Evolutionary conservation across 1,284 basidiomycete genomes (phyloP).

Genomic region (Pisolithus thermaeus): DNA sequence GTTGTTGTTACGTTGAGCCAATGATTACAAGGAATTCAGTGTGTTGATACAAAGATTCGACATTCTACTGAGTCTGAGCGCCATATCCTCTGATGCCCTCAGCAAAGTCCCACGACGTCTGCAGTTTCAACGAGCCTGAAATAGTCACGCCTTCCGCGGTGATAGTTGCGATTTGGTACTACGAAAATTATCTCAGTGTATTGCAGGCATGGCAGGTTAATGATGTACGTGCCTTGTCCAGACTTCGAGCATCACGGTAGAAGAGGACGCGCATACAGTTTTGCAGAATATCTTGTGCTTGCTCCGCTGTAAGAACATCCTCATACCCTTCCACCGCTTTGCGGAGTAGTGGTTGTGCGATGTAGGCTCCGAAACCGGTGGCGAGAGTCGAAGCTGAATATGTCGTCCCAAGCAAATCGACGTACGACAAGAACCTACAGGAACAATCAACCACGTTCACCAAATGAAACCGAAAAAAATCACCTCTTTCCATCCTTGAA

Average conservation of each 20-base stretch:
- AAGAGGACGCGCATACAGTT: conserved; percentile 93
- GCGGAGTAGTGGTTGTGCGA: conserved; percentile 90
- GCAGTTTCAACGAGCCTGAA: conserved; percentile 71
- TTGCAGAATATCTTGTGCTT: conserved; percentile 77
- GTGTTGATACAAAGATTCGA: conserved; percentile 5
- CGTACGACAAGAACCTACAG: conserved; percentile 83
- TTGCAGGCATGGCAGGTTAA: neutral
- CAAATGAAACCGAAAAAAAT: conserved; percentile 14
- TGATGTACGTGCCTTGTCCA: conserved; percentile 76
- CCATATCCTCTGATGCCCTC: conserved; percentile 90
- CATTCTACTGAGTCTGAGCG: conserved; percentile 51
- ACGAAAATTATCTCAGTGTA: conserved; percentile 1
- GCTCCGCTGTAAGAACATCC: conserved; percentile 68
- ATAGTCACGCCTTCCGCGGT: conserved; percentile 76
- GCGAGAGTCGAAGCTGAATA: conserved; percentile 94
- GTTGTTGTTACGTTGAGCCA: neutral
- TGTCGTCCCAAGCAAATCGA: conserved; percentile 96
- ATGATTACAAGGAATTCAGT: conserved; percentile 5
- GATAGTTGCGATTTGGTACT: conserved; percentile 95
- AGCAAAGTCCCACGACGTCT: conserved; percentile 89
- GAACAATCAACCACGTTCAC: neutral
- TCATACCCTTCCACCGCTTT: conserved; percentile 86
- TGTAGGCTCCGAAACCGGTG: conserved; percentile 93
- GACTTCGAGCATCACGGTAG: conserved; percentile 93
- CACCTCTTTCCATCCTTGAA: conserved; percentile 76